These are phyloP conservation scores for Wallacemonas sp. DNA, from an alignment of 208 protist species.

Conservation along the genomic window DNA sequence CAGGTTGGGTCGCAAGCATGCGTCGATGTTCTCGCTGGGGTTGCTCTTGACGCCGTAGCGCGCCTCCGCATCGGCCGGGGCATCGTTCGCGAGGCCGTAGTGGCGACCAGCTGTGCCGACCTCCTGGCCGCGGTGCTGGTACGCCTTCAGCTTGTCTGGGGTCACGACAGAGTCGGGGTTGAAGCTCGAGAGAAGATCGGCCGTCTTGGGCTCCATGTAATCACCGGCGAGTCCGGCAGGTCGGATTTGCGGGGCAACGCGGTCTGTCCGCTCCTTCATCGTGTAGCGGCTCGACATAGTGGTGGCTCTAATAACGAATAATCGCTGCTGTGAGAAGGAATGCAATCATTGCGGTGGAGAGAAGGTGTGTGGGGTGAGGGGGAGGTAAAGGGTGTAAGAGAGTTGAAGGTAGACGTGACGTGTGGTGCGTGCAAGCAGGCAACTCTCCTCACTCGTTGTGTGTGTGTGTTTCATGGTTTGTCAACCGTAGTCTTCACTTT, in stretches of 20 bases:
- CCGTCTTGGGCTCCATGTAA: constrained; percentile 41
- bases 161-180: constrained; percentile 46
- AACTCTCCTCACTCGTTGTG: too few species aligned
- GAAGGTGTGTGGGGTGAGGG: too few species aligned
- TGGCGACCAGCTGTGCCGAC: constrained; percentile 52
- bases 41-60: constrained; percentile 47
- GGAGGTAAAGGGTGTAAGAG: too few species aligned
- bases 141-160: constrained; percentile 57
- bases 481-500: too few species aligned
- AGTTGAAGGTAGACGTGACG: too few species aligned
- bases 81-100: constrained; percentile 52
- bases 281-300: constrained; percentile 33
- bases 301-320: too few species aligned
- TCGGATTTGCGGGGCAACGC: constrained; percentile 75
- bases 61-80: constrained; percentile 38
- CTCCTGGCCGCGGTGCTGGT: constrained; percentile 64
- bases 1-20: constrained; percentile 58
- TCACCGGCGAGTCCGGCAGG: constrained; percentile 60
- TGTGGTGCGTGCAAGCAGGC: too few species aligned
- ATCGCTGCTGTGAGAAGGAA: background rate
- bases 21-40: constrained; percentile 39
- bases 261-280: constrained; percentile 45
- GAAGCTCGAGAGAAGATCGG: constrained; percentile 72
- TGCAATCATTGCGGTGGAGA: too few species aligned
- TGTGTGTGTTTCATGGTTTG: too few species aligned